Percentiles rank a stretch among this genome's conserved stretches.
phyloP scores from a whole-genome alignment of 305 asterid species.

The Fraxinus dipetala region DNA sequence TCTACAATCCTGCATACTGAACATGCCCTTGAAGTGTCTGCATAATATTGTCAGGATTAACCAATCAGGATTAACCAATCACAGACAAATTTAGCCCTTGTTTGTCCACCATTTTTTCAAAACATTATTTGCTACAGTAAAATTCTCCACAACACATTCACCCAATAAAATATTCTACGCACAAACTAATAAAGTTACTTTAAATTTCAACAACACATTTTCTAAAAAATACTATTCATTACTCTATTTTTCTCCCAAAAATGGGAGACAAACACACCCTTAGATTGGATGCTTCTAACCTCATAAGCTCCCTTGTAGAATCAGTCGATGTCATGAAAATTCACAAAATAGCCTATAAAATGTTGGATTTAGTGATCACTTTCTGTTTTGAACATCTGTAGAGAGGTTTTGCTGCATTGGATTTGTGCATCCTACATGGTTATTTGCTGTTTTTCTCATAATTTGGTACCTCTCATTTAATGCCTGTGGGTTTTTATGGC shows the following conservation, averaged over 20 bases:
- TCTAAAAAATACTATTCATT: no score
- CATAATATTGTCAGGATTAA: not conserved
- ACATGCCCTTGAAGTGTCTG: not conserved
- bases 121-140: no score
- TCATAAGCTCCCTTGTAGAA: not conserved
- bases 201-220: no score
- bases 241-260: no score
- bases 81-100: not conserved
- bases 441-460: not conserved
- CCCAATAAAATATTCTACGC: no score
- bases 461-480: constrained; percentile 13
- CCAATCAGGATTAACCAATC: not conserved
- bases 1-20: not conserved
- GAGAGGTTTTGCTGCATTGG: not conserved
- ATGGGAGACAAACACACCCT: no score
- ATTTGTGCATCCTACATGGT: not conserved
- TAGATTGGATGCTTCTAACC: not conserved
- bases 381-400: not conserved
- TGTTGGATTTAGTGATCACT: not conserved
- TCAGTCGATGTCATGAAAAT: not conserved
- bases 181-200: no score
- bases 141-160: no score
- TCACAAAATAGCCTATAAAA: constrained; percentile 12
- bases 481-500: constrained; percentile 18
- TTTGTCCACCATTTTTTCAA: no score